These are phyloP conservation scores for Ehretia macrophylla DNA, from an alignment of 257 asterid species.

Conservation along the genomic window DNA sequence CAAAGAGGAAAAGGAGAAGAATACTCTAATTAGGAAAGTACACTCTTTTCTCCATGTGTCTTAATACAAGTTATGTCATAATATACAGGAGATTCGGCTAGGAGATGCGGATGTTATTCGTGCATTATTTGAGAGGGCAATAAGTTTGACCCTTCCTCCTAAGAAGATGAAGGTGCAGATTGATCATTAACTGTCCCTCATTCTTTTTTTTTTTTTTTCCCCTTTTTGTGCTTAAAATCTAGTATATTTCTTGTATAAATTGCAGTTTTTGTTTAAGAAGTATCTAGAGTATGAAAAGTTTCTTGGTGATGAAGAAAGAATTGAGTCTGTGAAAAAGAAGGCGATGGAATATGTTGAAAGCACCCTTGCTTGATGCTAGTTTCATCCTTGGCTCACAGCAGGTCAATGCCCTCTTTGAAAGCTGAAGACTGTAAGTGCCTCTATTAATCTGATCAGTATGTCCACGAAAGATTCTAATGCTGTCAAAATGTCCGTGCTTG, in stretches of 20 bases:
- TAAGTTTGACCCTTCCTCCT: slow-evolving; percentile 76
- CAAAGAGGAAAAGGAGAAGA: background rate
- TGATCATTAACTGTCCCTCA: background rate
- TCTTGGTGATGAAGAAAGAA: slow-evolving; percentile 58
- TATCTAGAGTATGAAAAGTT: slow-evolving; percentile 74
- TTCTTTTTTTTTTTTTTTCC: background rate
- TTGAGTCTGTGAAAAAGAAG: slow-evolving; percentile 59
- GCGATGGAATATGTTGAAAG: slow-evolving; percentile 80
- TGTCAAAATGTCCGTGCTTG: no score
- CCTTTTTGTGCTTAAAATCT: background rate
- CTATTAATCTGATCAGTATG: no score
- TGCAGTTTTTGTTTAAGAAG: slow-evolving; percentile 87
- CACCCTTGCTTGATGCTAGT: slow-evolving; percentile 33
- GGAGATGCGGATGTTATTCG: slow-evolving; percentile 77
- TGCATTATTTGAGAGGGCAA: slow-evolving; percentile 87
- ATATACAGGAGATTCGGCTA: slow-evolving; percentile 69
- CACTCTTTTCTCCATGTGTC: slow-evolving; percentile 1
- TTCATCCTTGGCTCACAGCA: no score
- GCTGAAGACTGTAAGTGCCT: no score
- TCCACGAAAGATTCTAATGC: no score
- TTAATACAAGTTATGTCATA: slow-evolving; percentile 5
- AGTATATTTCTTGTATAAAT: background rate
- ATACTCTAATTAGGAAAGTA: background rate
- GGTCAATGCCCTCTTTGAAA: no score
- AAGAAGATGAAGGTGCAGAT: slow-evolving; percentile 76